Evolutionary conservation across 2,329 filamentous ascomycete genomes (phyloP).

Genomic region (Colletotrichum brevisporum): DNA sequence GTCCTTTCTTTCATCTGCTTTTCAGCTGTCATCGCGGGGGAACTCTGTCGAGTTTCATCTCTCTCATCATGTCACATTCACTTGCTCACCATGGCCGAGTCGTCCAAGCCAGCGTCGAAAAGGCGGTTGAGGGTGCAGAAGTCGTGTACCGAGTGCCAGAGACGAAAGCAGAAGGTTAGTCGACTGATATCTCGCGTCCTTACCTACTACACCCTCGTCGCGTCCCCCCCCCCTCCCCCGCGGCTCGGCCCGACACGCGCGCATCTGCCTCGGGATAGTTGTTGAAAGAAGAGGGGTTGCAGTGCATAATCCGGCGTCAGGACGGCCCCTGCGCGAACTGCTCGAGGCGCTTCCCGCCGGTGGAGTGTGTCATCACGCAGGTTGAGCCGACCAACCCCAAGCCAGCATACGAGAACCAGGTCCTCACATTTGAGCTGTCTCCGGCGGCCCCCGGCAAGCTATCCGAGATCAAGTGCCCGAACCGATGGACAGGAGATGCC

Average conservation of each 20-base stretch:
- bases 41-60: background rate
- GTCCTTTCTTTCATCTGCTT: conserved; percentile 2
- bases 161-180: conserved; percentile 42
- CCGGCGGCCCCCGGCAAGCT: conserved; percentile 18
- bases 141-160: conserved; percentile 42
- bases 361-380: conserved; percentile 38
- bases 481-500: background rate
- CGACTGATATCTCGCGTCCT: background rate
- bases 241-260: conserved; percentile 1
- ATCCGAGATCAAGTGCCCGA: background rate
- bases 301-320: conserved; percentile 40
- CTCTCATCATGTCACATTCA: background rate
- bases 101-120: conserved; percentile 32
- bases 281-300: background rate
- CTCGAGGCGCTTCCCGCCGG: conserved; percentile 40
- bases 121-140: conserved; percentile 38
- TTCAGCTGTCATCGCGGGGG: background rate
- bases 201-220: background rate
- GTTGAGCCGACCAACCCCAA: conserved; percentile 17
- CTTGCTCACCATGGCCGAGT: conserved; percentile 22
- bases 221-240: background rate
- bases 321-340: conserved; percentile 39
- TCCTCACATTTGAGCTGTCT: conserved; percentile 36
- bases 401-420: conserved; percentile 31
- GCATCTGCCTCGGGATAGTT: background rate